Base-by-base conservation (phyloP, 2,329 filamentous ascomycete genomes). In the Ilyonectria mors-panacis region DNA sequence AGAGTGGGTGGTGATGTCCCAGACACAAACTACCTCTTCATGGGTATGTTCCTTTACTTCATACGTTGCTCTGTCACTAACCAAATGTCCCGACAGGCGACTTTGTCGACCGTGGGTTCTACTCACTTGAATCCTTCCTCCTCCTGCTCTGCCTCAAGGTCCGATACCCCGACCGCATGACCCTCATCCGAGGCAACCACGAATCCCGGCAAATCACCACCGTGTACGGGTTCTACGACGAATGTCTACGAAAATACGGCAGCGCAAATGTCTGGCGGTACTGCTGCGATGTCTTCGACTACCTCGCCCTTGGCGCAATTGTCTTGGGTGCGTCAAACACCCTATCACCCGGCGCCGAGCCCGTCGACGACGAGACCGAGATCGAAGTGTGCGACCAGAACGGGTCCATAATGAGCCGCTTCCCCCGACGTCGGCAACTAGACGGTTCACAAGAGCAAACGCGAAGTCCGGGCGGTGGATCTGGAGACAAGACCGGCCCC, bases 211-310 rank as follows among this genome's bases (percentile, higher is more conserved):
- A 98, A 81, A 98, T 98, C 72, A 98, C 95, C 23, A 97, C 94
- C 6, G 95, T 98, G 15, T 98, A 98, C 80, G 95, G 95, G 69
- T 98, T 98, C 84, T 98, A 98, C 84, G 95, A 98, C 78, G 95
- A 98, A 83, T 98, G 95, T 77, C 86, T 98, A 70, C 88, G 95
- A 60, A 98, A 98, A 83, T 98, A 98, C 78, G 95, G 95, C 67
- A 97, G 93, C 78, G 95, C 95, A 42, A 98, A 98, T 76, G 95
- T 98, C 1, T 98, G 95, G 95, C 89, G 94, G 61, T 95, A 98
- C 79, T 99, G 95, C 84, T 98, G 95, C 82, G 96, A 99, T 76
- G 93, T 98, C 4, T 99, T 99, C 79, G 95, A 99, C 83, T 98
- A 98, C 80, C 90, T 99, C 23, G 94, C 95, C 6, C 89, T 98